Conservation (phyloP, 805 yeast genomes). For the Hanseniaspora vineae region DNA sequence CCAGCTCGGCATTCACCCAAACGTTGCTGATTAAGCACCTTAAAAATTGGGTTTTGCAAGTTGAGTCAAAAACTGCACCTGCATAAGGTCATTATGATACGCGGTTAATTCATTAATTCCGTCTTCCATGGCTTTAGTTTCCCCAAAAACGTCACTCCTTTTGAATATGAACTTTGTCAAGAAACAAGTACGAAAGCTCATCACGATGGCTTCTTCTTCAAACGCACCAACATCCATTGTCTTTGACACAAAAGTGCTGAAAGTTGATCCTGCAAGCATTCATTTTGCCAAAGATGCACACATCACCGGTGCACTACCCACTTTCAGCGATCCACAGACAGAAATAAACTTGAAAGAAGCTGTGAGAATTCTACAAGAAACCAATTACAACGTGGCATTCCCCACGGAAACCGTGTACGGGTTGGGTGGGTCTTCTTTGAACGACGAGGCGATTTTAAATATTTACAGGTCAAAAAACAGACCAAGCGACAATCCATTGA, state of each 20-base stretch:
- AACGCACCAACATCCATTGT: neutral
- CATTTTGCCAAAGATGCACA: conserved; percentile 28
- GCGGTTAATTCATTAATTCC: no score
- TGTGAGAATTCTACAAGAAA: conserved; percentile 35
- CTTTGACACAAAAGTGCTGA: conserved; percentile 32
- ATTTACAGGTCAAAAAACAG: conserved; percentile 85
- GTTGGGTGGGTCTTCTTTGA: conserved; percentile 74
- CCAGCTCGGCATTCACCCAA: no score
- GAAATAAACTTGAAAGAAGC: conserved; percentile 42
- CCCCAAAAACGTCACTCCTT: neutral
- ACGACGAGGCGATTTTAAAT: conserved; percentile 55
- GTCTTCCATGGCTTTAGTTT: no score
- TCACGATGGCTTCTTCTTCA: neutral
- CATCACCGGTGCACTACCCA: conserved; percentile 28
- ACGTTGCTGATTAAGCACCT: no score
- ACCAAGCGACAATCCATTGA: conserved; percentile 91
- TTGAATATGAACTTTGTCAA: neutral
- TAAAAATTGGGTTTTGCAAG: no score
- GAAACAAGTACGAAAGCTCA: neutral
- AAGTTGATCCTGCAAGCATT: conserved; percentile 43
- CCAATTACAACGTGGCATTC: conserved; percentile 66
- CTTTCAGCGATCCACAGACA: conserved; percentile 41
- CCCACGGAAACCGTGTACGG: conserved; percentile 98
- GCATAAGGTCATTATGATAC: no score
- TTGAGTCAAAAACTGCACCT: no score